A percentile compares a stretch with the other conserved stretches of the same genome.
Evolutionary conservation across 1,284 basidiomycete genomes (phyloP).

Genomic region (Quambalaria eucalypti): DNA sequence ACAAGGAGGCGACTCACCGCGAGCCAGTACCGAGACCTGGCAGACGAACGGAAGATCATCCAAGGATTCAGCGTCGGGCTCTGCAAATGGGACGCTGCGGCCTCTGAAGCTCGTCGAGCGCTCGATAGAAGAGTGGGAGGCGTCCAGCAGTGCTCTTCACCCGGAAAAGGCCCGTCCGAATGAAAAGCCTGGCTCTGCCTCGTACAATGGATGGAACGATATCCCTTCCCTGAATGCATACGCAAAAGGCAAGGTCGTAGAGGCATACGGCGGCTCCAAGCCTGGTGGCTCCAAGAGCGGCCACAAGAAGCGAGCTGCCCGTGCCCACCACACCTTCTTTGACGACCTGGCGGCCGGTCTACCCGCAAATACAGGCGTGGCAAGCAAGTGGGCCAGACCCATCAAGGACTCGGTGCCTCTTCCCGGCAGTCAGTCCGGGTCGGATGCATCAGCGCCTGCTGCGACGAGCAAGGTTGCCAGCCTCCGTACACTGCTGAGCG

Average conservation of each 20-base stretch:
- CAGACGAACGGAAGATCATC: not conserved
- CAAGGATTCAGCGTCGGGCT: not conserved
- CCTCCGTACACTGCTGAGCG: conserved; percentile 3
- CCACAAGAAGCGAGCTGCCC: conserved; percentile 9
- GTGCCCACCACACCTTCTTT: conserved; percentile 19
- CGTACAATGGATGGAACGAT: conserved; percentile 33
- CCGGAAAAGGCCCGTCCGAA: not conserved
- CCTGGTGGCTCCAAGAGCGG: conserved; percentile 7
- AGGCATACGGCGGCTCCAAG: conserved; percentile 26
- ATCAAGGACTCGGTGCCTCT: conserved; percentile 36
- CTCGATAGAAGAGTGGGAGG: not conserved
- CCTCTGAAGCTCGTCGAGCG: not conserved
- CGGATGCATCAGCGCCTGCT: not conserved
- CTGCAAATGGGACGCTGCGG: not conserved
- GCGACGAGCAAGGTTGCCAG: not conserved
- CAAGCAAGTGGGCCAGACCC: conserved; percentile 40
- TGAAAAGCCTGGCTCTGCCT: not conserved
- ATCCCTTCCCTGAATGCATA: conserved; percentile 12
- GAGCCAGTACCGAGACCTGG: not conserved
- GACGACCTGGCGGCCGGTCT: conserved; percentile 37
- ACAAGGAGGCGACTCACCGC: not conserved
- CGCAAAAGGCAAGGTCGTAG: conserved; percentile 20
- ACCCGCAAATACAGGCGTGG: conserved; percentile 34
- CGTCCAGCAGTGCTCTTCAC: not conserved
- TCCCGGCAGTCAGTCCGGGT: conserved; percentile 1